Conservation (phyloP, 1,284 basidiomycete genomes). For the Cystobasidium pallidum region DNA sequence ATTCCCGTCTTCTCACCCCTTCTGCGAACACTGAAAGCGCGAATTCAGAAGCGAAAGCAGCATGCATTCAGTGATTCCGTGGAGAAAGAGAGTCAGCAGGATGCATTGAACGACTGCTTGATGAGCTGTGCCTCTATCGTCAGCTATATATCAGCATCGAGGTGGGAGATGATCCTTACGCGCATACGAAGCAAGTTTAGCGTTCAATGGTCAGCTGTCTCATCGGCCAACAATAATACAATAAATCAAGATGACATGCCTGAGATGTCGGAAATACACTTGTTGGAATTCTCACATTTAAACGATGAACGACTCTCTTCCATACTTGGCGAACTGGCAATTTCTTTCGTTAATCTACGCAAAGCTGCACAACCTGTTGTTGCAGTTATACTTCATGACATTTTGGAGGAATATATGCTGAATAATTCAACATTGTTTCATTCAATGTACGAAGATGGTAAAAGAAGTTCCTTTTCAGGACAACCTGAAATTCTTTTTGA, state of each 20-base stretch:
- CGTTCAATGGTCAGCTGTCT: constrained; percentile 5
- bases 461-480: constrained; percentile 4
- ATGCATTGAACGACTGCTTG: constrained; percentile 1
- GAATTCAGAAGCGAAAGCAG: not conserved
- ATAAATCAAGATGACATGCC: constrained; percentile 23
- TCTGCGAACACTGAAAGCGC: not conserved
- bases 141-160: constrained; percentile 34
- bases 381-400: constrained; percentile 3
- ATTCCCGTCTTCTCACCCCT: not conserved
- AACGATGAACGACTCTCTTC: constrained; percentile 2
- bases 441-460: constrained; percentile 26
- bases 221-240: not conserved
- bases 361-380: constrained; percentile 10
- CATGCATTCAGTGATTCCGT: constrained; percentile 2
- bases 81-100: not conserved
- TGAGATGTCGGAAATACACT: constrained; percentile 20
- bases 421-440: constrained; percentile 13
- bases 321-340: constrained; percentile 11
- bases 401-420: not conserved
- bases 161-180: constrained; percentile 37
- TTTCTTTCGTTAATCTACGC: constrained; percentile 5
- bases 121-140: constrained; percentile 12
- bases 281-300: constrained; percentile 26
- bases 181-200: constrained; percentile 18
- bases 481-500: constrained; percentile 31